Conservation (phyloP, 2,329 filamentous ascomycete species). For the Botrytis medusae region DNA sequence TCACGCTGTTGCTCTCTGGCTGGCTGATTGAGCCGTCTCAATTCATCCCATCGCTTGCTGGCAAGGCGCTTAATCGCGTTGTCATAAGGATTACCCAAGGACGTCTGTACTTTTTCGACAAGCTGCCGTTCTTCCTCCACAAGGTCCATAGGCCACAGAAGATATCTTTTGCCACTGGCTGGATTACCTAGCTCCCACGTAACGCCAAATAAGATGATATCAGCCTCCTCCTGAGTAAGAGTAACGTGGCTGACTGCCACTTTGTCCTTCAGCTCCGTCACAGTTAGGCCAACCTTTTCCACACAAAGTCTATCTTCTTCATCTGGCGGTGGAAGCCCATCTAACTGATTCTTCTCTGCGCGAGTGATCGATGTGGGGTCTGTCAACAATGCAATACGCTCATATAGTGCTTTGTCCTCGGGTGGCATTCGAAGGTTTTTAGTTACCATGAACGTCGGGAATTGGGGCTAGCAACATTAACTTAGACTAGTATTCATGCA, state of each 20-base stretch:
- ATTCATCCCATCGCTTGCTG: not conserved
- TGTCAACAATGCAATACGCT: not conserved
- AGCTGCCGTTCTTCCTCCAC: not conserved
- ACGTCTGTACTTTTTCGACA: not conserved
- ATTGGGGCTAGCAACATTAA: too few species aligned
- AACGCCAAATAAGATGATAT: slow-evolving; percentile 2
- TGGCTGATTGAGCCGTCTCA: not conserved
- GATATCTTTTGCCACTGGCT: not conserved
- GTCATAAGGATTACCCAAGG: not conserved
- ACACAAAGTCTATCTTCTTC: slow-evolving; percentile 15
- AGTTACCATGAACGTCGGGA: not conserved
- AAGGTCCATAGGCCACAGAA: not conserved
- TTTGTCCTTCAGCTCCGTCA: slow-evolving; percentile 16
- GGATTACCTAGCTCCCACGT: accelerated
- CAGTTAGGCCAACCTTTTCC: not conserved
- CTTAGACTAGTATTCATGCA: too few species aligned
- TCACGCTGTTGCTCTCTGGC: not conserved
- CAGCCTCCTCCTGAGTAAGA: not conserved
- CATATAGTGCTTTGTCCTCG: not conserved
- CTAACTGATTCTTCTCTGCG: not conserved
- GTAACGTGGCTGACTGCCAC: not conserved
- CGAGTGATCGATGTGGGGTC: not conserved
- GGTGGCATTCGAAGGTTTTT: not conserved
- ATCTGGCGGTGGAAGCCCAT: not conserved
- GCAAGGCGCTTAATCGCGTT: not conserved